Conservation (phyloP, 2,329 filamentous ascomycete species). For the Penicillium sumatraense region DNA sequence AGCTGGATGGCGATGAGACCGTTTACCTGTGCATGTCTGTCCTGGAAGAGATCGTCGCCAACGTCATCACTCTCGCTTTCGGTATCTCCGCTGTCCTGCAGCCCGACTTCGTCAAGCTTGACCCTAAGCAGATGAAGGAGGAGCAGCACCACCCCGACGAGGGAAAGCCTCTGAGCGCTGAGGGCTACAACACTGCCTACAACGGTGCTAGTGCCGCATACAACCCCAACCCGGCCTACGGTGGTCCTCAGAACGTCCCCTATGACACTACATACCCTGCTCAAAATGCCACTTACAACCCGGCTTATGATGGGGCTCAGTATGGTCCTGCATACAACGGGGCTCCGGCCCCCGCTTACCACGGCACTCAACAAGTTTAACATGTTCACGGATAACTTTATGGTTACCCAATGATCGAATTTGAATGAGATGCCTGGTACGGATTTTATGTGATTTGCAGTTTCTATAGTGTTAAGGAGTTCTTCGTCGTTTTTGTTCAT, state of each 20-base stretch:
- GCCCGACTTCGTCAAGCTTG: constrained; percentile 13
- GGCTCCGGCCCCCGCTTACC: background rate
- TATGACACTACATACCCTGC: background rate
- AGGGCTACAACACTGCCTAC: background rate
- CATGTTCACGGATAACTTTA: background rate
- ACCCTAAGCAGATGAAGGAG: background rate
- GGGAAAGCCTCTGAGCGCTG: background rate
- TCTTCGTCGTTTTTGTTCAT: no score
- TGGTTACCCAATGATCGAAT: no score
- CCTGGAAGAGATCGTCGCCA: constrained; percentile 34
- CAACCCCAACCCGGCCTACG: background rate
- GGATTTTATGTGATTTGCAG: no score
- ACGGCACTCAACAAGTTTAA: background rate
- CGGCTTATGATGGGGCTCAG: background rate
- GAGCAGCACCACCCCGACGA: background rate
- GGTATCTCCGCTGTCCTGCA: constrained; percentile 24
- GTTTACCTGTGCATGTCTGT: constrained; percentile 37
- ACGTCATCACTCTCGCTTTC: constrained; percentile 26
- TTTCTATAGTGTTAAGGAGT: no score
- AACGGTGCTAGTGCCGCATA: background rate
- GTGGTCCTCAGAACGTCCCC: background rate
- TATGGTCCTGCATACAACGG: background rate
- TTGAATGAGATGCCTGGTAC: no score
- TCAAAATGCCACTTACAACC: background rate
- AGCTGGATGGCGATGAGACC: constrained; percentile 24